phyloP scores from a whole-genome alignment of 208 protist genomes.

The Wallacemonas collosoma region DNA sequence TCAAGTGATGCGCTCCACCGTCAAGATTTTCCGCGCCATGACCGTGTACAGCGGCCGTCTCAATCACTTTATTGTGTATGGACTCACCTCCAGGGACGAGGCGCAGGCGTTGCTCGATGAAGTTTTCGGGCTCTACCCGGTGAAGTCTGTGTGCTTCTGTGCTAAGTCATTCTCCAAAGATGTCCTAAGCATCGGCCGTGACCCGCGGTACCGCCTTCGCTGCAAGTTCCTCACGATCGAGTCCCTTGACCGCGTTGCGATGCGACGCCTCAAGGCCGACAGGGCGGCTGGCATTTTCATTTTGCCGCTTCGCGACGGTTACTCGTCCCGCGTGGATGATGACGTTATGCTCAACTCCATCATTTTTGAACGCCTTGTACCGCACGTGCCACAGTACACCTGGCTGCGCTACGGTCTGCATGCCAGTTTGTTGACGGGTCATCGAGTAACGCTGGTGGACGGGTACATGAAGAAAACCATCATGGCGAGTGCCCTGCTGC shows the following conservation, averaged over 20 bases:
- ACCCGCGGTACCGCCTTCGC: conserved; percentile 81
- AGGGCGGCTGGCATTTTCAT: conserved; percentile 76
- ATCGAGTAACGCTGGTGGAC: conserved; percentile 63
- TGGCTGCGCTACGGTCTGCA: conserved; percentile 85
- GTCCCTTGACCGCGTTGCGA: conserved; percentile 53
- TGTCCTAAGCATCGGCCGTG: conserved; percentile 66
- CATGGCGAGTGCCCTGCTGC: conserved; percentile 75
- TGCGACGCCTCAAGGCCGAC: conserved; percentile 66
- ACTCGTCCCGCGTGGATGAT: conserved; percentile 75
- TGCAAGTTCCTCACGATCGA: conserved; percentile 72
- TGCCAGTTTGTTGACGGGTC: conserved; percentile 62
- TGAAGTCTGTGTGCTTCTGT: conserved; percentile 88
- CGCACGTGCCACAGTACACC: conserved; percentile 76
- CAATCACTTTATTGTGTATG: conserved; percentile 86
- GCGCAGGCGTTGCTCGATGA: conserved; percentile 83
- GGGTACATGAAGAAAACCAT: conserved; percentile 87
- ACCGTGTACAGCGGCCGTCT: conserved; percentile 65
- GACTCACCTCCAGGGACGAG: conserved; percentile 67
- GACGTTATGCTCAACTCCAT: conserved; percentile 85
- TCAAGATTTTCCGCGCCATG: conserved; percentile 64
- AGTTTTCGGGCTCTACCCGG: conserved; percentile 82
- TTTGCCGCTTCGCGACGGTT: conserved; percentile 67
- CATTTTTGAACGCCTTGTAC: conserved; percentile 75
- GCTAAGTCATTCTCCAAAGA: conserved; percentile 66
- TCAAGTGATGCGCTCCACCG: conserved; percentile 56